Evolutionary conservation across 2,329 filamentous ascomycete genomes (phyloP), one percentile per base, ranked within the genome.

Genomic region (Beauveria scarabaeidicola): DNA sequence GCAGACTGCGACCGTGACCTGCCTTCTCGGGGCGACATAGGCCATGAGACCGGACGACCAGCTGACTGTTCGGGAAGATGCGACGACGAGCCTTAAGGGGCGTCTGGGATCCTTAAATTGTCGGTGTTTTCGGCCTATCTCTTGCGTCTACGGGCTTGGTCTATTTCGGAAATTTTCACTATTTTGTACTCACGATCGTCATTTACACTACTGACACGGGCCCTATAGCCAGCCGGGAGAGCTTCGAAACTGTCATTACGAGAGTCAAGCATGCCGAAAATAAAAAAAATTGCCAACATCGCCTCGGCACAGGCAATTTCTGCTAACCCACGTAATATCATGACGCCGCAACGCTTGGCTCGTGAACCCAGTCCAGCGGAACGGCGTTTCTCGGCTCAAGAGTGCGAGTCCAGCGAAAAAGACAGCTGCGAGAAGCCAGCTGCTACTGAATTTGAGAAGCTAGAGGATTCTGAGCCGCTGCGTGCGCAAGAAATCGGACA

Each of bases 371-470:
- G 36, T 32, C 25, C n/a, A 2, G 40, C 3, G 6, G 41, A 47
- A 25, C 36, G 38, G 21, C 40, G 47, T 29, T 21, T 29, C 2
- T 29, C 23, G 4, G n/a, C 52, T 19, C 44, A 5, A 27, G 52
- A 56, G 15, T 52, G 44, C 9, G 19, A 25, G 4, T 62, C 62
- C 2, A 61, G 63, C 27, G 62, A 62, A 13, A 63, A 60, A 7
- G 59, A 64, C 23, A 40, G 50, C 40, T 25, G 53, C 9, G 55
- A 61, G 3, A 55, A 59, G 38, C 27, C 51, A 15, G 44, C 52
- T 2, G 46, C 19, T 4, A 53, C 48, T 13, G 47, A 23, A 10
- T 23, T 23, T 4, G 47, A 52, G 21, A 46, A 55, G 17, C 17
- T 52, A 17, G 56, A 54, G 25, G 40, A 60, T 13, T 21, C 55